Base-by-base conservation (phyloP, 139 green algal genomes). In the Ettlia oleoabundans region DNA sequence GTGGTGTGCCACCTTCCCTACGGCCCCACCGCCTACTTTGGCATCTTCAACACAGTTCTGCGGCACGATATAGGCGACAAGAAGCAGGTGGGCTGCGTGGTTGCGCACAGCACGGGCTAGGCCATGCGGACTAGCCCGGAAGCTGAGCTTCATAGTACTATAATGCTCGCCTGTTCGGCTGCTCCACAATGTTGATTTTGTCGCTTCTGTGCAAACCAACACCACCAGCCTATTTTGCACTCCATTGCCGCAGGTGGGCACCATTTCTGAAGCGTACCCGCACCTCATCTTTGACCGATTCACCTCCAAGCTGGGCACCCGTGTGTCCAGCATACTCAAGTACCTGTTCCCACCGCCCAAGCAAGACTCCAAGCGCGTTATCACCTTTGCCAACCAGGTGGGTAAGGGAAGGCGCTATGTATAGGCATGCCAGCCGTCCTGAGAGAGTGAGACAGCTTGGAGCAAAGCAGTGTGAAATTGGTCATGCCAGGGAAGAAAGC, bases 11-110 rank as follows among this genome's bases (percentile, higher is more conserved):
- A 99, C 89, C 86, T 99, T 70, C 97, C 97, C 24, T 98, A 97
- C 75, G 97, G 97, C 42, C 97, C 97, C 61, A 99, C 96, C 1
- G 96, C 97, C 24, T 99, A 98, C 89, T 99, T 99, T 90, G 97
- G 97, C 37, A 55, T 99, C 0, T 92, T 90, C 87, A 98, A 98
- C 89, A 95, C 96, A 19, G 97, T 55, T 83, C 87, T 98, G 86
- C 87, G 95, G 28, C 95, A 99, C 84, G 95, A 99, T 86, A 98
- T 99, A 58, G 96, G 98, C 13, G 92, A 98, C 86, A 98, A 97
- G 86, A 93, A 92, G 74, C 88, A 71, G 78, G 78, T 83, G 75
- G 1, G 74, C 18, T n/a, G n/a, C n/a, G n/a, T n/a, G n/a, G n/a
- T n/a, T n/a, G n/a, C n/a, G n/a, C n/a, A n/a, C n/a, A n/a, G n/a